Percentiles rank a stretch among this genome's conserved stretches.
phyloP scores from a whole-genome alignment of 2,329 filamentous ascomycete genomes.

The Nemania diffusa region DNA sequence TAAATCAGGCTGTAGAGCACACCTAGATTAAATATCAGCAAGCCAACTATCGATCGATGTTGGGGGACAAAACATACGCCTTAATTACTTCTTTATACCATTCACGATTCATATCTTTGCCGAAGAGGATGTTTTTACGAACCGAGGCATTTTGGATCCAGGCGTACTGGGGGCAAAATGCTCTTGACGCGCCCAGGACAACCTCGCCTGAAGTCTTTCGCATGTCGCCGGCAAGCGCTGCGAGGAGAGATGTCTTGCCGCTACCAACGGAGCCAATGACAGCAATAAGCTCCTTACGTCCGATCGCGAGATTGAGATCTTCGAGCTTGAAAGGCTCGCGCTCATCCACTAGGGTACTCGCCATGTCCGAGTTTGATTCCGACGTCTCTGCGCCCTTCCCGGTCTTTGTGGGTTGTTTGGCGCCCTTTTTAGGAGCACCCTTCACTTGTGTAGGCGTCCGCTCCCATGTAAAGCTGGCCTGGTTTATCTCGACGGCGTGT shows the following conservation, averaged over 20 bases:
- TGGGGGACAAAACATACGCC: slow-evolving; percentile 62
- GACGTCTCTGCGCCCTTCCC: slow-evolving; percentile 49
- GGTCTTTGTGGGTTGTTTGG: slow-evolving; percentile 43
- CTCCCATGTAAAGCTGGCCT: slow-evolving; percentile 92
- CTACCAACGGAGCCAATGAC: slow-evolving; percentile 91
- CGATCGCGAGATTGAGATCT: slow-evolving; percentile 73
- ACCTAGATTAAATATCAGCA: slow-evolving; percentile 58
- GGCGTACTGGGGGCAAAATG: slow-evolving; percentile 95
- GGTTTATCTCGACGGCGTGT: slow-evolving; percentile 75
- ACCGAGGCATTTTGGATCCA: slow-evolving; percentile 97
- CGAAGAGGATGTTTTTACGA: slow-evolving; percentile 90
- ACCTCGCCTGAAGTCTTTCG: slow-evolving; percentile 80
- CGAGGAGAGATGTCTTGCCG: slow-evolving; percentile 89
- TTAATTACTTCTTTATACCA: slow-evolving; percentile 90
- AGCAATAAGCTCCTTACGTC: slow-evolving; percentile 80
- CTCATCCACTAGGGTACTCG: slow-evolving; percentile 67
- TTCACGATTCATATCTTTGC: slow-evolving; percentile 75
- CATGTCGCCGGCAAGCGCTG: slow-evolving; percentile 94
- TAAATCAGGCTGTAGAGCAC: slow-evolving; percentile 84
- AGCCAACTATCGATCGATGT: slow-evolving; percentile 21
- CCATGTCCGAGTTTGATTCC: slow-evolving; percentile 60
- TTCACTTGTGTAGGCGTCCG: slow-evolving; percentile 65
- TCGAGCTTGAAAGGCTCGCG: slow-evolving; percentile 78
- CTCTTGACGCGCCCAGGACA: slow-evolving; percentile 79
- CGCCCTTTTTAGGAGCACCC: slow-evolving; percentile 53